phyloP scores from a whole-genome alignment of 257 asterid genomes.

The Ophiorrhiza pumila region DNA sequence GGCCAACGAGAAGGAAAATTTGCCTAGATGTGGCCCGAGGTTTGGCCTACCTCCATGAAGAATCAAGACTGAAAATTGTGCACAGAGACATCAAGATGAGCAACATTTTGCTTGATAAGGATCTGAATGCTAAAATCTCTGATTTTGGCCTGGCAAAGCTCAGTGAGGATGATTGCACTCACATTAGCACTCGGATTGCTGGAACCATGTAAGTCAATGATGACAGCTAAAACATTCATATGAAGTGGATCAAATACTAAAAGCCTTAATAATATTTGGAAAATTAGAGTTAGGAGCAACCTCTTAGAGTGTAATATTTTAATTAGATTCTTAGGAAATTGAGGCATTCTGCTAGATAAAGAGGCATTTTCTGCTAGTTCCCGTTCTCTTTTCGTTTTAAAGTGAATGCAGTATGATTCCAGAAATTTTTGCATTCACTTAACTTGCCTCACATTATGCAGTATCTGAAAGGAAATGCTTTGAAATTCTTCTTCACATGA shows the following conservation, averaged over 20 bases:
- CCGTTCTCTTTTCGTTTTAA: no score
- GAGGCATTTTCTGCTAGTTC: no score
- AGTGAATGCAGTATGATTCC: no score
- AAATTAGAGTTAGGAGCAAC: background rate
- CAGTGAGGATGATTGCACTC: slow-evolving; percentile 68
- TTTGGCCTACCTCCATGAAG: slow-evolving; percentile 85
- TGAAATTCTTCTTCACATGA: no score
- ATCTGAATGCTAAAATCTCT: slow-evolving; percentile 73
- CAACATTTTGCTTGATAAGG: slow-evolving; percentile 77
- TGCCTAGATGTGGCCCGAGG: slow-evolving; percentile 84
- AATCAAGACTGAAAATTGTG: slow-evolving; percentile 71
- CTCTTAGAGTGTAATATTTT: no score
- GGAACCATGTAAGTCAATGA: slow-evolving; percentile 74
- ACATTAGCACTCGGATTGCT: slow-evolving; percentile 84
- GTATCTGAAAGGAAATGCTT: no score
- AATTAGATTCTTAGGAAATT: no score
- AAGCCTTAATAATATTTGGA: background rate
- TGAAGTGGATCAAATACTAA: background rate
- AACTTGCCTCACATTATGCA: no score
- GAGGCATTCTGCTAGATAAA: no score
- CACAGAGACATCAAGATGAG: slow-evolving; percentile 91
- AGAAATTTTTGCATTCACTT: no score
- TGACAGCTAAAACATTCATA: background rate
- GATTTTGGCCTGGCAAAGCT: slow-evolving; percentile 94
- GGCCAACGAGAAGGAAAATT: slow-evolving; percentile 73